Base-by-base conservation (phyloP, 2,329 filamentous ascomycete genomes). In the Botrytis pseudocinerea region DNA sequence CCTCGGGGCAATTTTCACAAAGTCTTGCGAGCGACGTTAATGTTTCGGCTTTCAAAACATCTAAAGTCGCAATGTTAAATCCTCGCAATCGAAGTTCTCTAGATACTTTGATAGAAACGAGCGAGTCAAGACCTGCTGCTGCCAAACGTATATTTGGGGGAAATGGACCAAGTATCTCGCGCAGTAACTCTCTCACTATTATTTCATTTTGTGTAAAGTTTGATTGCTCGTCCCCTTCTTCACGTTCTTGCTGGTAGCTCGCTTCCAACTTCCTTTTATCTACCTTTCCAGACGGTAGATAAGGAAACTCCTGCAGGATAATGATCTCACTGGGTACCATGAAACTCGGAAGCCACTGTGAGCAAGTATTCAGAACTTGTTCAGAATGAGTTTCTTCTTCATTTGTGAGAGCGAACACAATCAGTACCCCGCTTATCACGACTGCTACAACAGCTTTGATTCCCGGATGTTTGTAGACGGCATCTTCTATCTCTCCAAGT, bases 251-350 rank as follows among this genome's bases (percentile, higher is more conserved):
- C n/a, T 80, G 76, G 77, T 91, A 93, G 12, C 88, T 83, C 1
- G 83, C 80, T 76, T 89, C 85, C 12, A 97, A 82, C 20, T 81
- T 82, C 77, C 89, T 91, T 69, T 89, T 90, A 78, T 97, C 92
- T 22, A 95, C 86, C 79, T 98, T 98, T 0, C 95, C 95, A 0
- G 94, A 97, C 3, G 94, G 85, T 32, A 97, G 83, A 70, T 91
- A 89, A 0, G 94, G 94, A 72, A 97, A 90, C 14, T 86, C 84
- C 0, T 85, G 76, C 75, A 92, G 82, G 1, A 92, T 78, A 0
- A 93, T 81, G 38, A 97, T 83, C 74, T 97, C 92, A 6, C 88
- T 87, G 0, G 95, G 95, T 1, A 97, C 83, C 95, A 97, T 97
- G 79, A 91, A 96, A 6, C 86, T 85, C 0, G 94, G 93, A 1